Evolutionary conservation across 805 yeast genomes (phyloP).

Genomic region (Vanderwaltozyma yarrowii): DNA sequence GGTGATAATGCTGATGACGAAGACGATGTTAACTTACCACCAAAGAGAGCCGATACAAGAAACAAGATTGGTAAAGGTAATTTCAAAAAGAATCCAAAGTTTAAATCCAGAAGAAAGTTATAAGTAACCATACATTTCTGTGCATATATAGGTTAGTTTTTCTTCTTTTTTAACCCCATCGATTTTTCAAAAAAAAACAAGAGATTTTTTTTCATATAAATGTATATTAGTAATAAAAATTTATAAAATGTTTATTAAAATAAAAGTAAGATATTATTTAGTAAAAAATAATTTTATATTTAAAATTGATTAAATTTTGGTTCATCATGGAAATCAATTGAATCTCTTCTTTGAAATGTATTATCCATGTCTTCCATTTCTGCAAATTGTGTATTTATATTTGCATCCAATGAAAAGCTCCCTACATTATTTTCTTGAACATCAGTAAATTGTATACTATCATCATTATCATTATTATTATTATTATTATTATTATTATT

Average conservation of each 20-base stretch:
- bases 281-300: too few species aligned
- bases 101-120: conserved; percentile 23
- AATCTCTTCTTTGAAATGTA: conserved; percentile 27
- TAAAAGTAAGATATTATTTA: too few species aligned
- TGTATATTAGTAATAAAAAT: not conserved
- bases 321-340: conserved; percentile 18
- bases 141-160: not conserved
- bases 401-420: conserved; percentile 5
- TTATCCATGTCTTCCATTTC: conserved; percentile 27
- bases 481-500: conserved; percentile 3
- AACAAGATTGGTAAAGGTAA: conserved; percentile 20
- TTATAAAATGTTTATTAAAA: too few species aligned
- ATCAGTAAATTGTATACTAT: not conserved
- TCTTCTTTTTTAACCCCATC: too few species aligned
- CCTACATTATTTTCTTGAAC: not conserved
- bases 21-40: conserved; percentile 35
- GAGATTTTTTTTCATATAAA: too few species aligned
- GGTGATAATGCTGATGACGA: conserved; percentile 45
- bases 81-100: conserved; percentile 20
- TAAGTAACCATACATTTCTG: conserved; percentile 1
- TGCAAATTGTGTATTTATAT: conserved; percentile 16
- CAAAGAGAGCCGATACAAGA: conserved; percentile 5
- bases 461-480: not conserved
- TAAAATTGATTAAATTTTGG: conserved; percentile 2
- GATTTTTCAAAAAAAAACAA: too few species aligned